Evolutionary conservation across 2,329 filamentous ascomycete genomes (phyloP).

Genomic region (Arachnomyces sp.): DNA sequence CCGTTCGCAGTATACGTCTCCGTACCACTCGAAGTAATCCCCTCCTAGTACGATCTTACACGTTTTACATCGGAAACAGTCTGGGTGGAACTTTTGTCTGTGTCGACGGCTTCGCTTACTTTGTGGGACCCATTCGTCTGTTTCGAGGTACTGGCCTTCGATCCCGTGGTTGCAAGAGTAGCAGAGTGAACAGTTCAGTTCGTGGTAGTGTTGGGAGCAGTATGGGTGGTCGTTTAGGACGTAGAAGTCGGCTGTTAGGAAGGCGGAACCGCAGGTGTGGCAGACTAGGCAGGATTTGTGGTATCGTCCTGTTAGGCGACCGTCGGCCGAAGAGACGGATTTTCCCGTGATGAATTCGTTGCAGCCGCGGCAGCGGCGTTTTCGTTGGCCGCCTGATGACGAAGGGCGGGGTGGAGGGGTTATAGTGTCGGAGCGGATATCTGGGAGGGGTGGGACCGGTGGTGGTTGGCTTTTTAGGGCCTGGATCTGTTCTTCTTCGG

Average conservation of each 20-base stretch:
- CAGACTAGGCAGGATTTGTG: conserved; percentile 95
- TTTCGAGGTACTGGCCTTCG: conserved; percentile 88
- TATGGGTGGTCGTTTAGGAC: conserved; percentile 80
- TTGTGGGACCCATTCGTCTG: conserved; percentile 39
- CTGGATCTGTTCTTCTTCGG: neutral
- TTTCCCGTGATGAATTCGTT: conserved; percentile 72
- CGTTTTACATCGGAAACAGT: conserved; percentile 71
- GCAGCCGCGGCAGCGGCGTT: conserved; percentile 71
- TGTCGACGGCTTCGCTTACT: conserved; percentile 29
- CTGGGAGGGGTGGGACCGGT: conserved; percentile 5
- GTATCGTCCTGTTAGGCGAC: conserved; percentile 82
- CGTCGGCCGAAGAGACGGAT: conserved; percentile 87
- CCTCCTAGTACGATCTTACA: conserved; percentile 66
- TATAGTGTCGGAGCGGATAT: conserved; percentile 14
- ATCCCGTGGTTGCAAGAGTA: conserved; percentile 73
- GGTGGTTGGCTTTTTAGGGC: conserved; percentile 5
- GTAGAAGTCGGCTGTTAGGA: conserved; percentile 84
- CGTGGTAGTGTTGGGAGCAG: conserved; percentile 87
- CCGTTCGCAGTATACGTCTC: conserved; percentile 73
- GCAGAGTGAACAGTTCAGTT: conserved; percentile 80
- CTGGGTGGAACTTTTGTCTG: conserved; percentile 71
- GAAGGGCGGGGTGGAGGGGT: conserved; percentile 34
- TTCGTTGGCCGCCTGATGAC: conserved; percentile 11
- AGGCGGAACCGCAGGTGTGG: conserved; percentile 69
- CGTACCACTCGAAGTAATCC: conserved; percentile 85